phyloP scores from a whole-genome alignment of 352 stramenopile species.

The Phytophthora multivora region DNA sequence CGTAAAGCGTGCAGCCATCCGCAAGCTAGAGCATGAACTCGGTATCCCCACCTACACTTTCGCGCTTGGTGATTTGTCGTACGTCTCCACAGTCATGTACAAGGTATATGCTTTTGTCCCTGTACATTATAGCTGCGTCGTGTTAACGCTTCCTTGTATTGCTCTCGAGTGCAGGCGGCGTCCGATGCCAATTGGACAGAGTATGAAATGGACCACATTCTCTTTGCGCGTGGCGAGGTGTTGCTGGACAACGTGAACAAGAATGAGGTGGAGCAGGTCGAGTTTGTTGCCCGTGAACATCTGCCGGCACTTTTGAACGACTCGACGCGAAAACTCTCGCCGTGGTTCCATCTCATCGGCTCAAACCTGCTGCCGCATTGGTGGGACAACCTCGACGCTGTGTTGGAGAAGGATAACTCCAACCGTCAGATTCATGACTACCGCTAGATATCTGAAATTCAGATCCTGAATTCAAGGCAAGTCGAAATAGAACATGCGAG shows the following conservation, averaged over 20 bases:
- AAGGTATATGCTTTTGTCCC: constrained; percentile 68
- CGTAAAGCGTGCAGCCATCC: constrained; percentile 94
- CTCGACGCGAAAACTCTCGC: constrained; percentile 63
- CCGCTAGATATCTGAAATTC: constrained; percentile 25
- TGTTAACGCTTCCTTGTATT: constrained; percentile 15
- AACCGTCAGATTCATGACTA: constrained; percentile 70
- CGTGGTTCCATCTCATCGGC: constrained; percentile 88
- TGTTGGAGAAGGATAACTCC: constrained; percentile 57
- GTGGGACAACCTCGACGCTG: constrained; percentile 72
- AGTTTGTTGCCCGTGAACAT: constrained; percentile 85
- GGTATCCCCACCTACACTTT: constrained; percentile 92
- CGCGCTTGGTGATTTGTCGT: constrained; percentile 90
- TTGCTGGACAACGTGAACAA: constrained; percentile 87
- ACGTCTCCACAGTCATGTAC: constrained; percentile 98
- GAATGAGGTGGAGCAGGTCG: constrained; percentile 93
- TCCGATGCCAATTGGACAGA: constrained; percentile 94
- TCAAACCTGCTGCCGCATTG: constrained; percentile 67
- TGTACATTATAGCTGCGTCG: neutral
- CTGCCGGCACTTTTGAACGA: constrained; percentile 65
- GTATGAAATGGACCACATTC: constrained; percentile 99
- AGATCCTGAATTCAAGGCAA: neutral
- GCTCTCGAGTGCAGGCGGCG: constrained; percentile 40
- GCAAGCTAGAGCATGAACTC: constrained; percentile 99
- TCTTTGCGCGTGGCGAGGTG: constrained; percentile 90
- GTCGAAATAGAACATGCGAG: constrained; percentile 12